These are phyloP conservation scores for Gossypium bickii DNA, from an alignment of 345 rosid genomes.

Conservation along the genomic window DNA sequence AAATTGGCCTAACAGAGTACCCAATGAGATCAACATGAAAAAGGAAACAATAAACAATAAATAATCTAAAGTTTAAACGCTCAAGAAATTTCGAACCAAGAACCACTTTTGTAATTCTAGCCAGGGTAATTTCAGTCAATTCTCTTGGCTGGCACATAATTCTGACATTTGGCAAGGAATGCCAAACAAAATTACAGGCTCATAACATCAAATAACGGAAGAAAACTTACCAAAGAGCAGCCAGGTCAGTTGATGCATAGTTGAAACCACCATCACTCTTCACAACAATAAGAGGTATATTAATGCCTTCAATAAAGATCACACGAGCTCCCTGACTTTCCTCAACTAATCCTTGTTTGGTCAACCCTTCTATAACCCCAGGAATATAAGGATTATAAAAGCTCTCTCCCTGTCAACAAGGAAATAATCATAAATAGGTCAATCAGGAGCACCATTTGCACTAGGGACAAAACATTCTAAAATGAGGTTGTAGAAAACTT, in stretches of 20 bases:
- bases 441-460: not conserved
- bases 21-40: not conserved
- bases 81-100: not conserved
- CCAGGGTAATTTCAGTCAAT: not conserved
- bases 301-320: slow-evolving; percentile 63
- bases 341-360: slow-evolving; percentile 59
- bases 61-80: not conserved
- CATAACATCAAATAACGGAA: not conserved
- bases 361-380: slow-evolving; percentile 47
- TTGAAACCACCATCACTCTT: slow-evolving; percentile 97
- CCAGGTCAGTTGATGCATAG: slow-evolving; percentile 89
- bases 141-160: not conserved
- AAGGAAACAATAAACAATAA: not conserved
- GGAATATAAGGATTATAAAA: slow-evolving; percentile 84
- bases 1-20: not conserved
- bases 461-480: not conserved
- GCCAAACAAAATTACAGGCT: not conserved
- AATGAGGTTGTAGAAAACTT: not conserved
- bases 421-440: not conserved
- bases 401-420: slow-evolving; percentile 81
- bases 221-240: slow-evolving; percentile 81
- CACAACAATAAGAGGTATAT: slow-evolving; percentile 88
- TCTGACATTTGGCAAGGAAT: not conserved
- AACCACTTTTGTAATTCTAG: not conserved
- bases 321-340: slow-evolving; percentile 96